Base-by-base conservation (phyloP, 2,329 filamentous ascomycete genomes). In the Chaetomiaceae sp. region DNA sequence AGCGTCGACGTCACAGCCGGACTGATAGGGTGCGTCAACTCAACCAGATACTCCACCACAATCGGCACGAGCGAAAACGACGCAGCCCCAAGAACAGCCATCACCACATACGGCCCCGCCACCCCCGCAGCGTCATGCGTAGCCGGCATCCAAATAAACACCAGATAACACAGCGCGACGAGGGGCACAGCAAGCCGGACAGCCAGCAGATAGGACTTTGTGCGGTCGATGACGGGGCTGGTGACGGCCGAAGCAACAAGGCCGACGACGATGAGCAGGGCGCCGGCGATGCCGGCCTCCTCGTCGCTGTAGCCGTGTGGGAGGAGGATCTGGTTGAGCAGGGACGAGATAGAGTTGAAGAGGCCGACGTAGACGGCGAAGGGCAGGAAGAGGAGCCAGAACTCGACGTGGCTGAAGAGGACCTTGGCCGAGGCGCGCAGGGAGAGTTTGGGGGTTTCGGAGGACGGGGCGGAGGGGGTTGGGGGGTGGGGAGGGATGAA, bases 261-360 rank as follows among this genome's bases (percentile, higher is more conserved):
- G 8, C 93, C 93, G 47, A 93, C 87, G 41, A 96, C 76, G 65
- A 97, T 97, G 30, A 97, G 78, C 8, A 97, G 69, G 0, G 87
- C 93, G 57, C 93, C 93, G 10, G 85, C 89, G 62, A 97, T 91
- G 30, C 93, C 93, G 19, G 92, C 88, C 50, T 96, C 78, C 57
- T 86, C 85, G 66, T 95, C 86, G 53, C 73, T 79, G 77, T 89
- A 95, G 62, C 82, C 87, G 70, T 96, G 92, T 0, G 93, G 93
- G 34, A 81, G 74, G 57, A 97, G 79, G 65, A 97, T 88, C 65
- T 96, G 92, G 72, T 92, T 95, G 9, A 97, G 77, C 1, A 97
- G 80, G 2, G 87, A 87, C 44, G 90, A 95, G 58, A 91, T 75
- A 59, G 86, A 86, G 76, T 97, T 97, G 82, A 99, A 99, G 72